These are phyloP conservation scores for Volvox africanus DNA, from an alignment of 139 green algal genomes.

Conservation along the genomic window DNA sequence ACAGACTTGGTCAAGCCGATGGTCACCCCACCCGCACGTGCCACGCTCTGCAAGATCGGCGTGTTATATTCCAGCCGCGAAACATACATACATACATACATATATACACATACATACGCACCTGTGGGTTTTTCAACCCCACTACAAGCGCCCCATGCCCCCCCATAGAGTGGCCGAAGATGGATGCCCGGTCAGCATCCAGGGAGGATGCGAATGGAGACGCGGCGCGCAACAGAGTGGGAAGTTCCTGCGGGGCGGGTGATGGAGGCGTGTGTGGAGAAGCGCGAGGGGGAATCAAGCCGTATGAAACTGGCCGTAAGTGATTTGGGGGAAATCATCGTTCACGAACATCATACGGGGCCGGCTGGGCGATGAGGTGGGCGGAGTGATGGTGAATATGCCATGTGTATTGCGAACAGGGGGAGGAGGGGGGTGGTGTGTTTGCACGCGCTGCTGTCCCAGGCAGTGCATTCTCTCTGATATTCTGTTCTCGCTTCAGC, in stretches of 20 bases:
- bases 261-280: background rate
- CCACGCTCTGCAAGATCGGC: too few relatives aligned
- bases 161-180: slow-evolving; percentile 79
- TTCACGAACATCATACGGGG: background rate
- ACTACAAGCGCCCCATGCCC: slow-evolving; percentile 93
- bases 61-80: too few relatives aligned
- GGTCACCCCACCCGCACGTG: too few relatives aligned
- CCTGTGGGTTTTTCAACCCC: slow-evolving; percentile 84
- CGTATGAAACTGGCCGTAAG: too few relatives aligned
- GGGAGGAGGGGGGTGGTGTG: too few relatives aligned
- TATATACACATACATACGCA: background rate
- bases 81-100: background rate
- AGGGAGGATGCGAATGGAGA: slow-evolving; percentile 15
- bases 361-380: background rate
- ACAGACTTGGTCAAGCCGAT: too few relatives aligned
- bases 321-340: too few relatives aligned
- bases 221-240: slow-evolving; percentile 52
- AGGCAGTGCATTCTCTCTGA: too few relatives aligned
- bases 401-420: too few relatives aligned
- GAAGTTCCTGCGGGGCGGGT: slow-evolving; percentile 60
- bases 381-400: too few relatives aligned
- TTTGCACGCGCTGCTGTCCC: too few relatives aligned
- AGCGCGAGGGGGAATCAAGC: background rate
- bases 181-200: slow-evolving; percentile 49
- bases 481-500: too few relatives aligned